A percentile compares a stretch with the other conserved stretches of the same genome.
phyloP scores from a whole-genome alignment of 78 protist genomes.

The Dictyostelium capitatum region DNA sequence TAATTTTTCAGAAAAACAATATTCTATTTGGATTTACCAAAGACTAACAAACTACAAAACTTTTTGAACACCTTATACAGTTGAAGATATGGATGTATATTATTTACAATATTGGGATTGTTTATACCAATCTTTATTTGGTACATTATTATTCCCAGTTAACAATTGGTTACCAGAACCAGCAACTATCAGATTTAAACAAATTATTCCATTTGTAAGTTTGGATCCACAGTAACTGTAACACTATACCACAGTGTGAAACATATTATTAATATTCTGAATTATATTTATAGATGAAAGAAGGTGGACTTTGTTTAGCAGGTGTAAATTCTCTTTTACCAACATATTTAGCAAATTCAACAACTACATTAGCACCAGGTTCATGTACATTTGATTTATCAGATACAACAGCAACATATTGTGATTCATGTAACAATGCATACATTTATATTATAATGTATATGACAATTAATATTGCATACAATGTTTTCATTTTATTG shows the following conservation, averaged over 20 bases:
- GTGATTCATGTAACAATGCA: constrained; percentile 52
- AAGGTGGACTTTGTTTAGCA: constrained; percentile 42
- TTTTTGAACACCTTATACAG: too few species aligned
- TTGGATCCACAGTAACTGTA: too few species aligned
- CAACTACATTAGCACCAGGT: background rate
- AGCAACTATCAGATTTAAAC: constrained; percentile 8
- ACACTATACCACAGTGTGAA: background rate
- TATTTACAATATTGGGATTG: constrained; percentile 49
- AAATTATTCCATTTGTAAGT: constrained; percentile 40
- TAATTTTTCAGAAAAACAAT: background rate
- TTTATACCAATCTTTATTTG: constrained; percentile 42
- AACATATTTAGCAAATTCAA: background rate
- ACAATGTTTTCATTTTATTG: constrained; percentile 59
- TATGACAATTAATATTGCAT: constrained; percentile 53
- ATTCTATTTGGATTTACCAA: background rate
- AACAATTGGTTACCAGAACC: constrained; percentile 49
- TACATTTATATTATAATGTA: constrained; percentile 37
- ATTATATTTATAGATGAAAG: background rate
- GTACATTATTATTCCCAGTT: constrained; percentile 60
- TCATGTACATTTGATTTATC: background rate
- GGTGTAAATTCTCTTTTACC: background rate
- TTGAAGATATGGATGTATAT: constrained; percentile 63
- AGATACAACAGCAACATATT: background rate
- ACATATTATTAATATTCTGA: background rate
- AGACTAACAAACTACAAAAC: background rate